Percentiles rank a stretch among this genome's conserved stretches.
These are phyloP conservation scores for Saccharomyces hybrid DNA, from an alignment of 1,139 yeast genomes.

Conservation along the genomic window DNA sequence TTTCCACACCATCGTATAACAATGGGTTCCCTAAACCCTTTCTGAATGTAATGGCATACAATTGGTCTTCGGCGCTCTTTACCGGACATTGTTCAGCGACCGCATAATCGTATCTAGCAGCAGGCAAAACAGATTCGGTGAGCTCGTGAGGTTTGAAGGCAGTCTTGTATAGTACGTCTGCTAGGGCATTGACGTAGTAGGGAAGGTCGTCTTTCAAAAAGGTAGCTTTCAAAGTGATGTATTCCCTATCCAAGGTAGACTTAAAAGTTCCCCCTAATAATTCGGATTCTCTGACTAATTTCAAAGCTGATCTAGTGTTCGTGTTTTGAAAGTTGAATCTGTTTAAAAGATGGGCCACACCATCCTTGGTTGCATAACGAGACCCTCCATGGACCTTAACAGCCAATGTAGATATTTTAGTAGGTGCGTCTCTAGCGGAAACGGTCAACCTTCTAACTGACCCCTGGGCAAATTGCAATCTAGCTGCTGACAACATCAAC, in stretches of 20 bases:
- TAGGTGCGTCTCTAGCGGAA: slow-evolving; percentile 39
- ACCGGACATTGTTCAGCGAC: slow-evolving; percentile 45
- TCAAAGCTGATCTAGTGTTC: slow-evolving; percentile 73
- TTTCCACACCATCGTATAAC: slow-evolving; percentile 56
- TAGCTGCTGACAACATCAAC: slow-evolving; percentile 15
- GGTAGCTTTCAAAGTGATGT: slow-evolving; percentile 67
- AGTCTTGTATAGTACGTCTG: slow-evolving; percentile 65
- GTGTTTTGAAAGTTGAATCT: slow-evolving; percentile 84
- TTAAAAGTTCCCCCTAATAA: slow-evolving; percentile 78
- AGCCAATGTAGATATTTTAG: slow-evolving; percentile 62
- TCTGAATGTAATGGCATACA: slow-evolving; percentile 76
- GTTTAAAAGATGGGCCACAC: slow-evolving; percentile 79
- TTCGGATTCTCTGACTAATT: slow-evolving; percentile 92
- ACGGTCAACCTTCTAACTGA: slow-evolving; percentile 34
- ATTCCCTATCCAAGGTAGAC: slow-evolving; percentile 72
- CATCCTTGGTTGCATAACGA: slow-evolving; percentile 66
- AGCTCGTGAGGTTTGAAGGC: slow-evolving; percentile 78
- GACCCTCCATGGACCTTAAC: slow-evolving; percentile 86
- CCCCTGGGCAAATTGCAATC: slow-evolving; percentile 19
- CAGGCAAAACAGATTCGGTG: slow-evolving; percentile 73
- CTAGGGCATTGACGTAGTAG: slow-evolving; percentile 80
- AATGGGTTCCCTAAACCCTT: slow-evolving; percentile 83
- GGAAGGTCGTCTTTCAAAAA: slow-evolving; percentile 88
- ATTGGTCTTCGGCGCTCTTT: slow-evolving; percentile 64
- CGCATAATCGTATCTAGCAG: slow-evolving; percentile 51